Evolutionary conservation across 306 rosid species (phyloP), one percentile per base, ranked within the genome.

Genomic region (Quercus ilex): DNA sequence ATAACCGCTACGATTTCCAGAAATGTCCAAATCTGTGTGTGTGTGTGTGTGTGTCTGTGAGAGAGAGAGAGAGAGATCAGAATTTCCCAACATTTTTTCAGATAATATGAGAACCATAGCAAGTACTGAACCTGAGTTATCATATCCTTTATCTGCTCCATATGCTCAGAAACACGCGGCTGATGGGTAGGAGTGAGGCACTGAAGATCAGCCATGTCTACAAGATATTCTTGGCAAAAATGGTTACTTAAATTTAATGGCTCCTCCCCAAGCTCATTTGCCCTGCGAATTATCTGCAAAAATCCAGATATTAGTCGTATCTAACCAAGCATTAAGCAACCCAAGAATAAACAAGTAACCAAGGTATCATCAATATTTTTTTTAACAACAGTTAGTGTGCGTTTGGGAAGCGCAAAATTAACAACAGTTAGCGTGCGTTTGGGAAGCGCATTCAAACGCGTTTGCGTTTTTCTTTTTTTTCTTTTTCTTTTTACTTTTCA

Each of bases 101-200:
- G 51, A 65, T 8, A 65, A 65, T 7, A 8, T 3, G 6, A 65
- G 25, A 4, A 8, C 25, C 26, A 35, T 19, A 35, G 51, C 26
- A 31, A 46, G 23, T 8, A 67, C 19, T 6, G 65, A 67, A 92
- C 99, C 98, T 91, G 91, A 67, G 60, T 72, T 85, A 95, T 95
- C 93, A 95, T 81, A 79, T 89, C 90, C 88, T 87, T 91, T 78
- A 92, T 95, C 85, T 95, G 87, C 53, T 78, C 96, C 90, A 95
- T 86, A 84, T 95, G 98, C 15, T 88, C 92, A 60, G 99, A 95
- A 76, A 95, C 99, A 64, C 93, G 92, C 8, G 98, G 98, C 82
- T 92, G 92, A 81, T 67, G 88, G 19, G 96, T 84, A n/a, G 99
- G 99, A 83, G 69, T 41, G 79, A 88, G 89, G 78, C 99, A 95